Evolutionary conservation across 306 rosid species (phyloP), one percentile per base, ranked within the genome.

Genomic region (Adenanthera pavonina): DNA sequence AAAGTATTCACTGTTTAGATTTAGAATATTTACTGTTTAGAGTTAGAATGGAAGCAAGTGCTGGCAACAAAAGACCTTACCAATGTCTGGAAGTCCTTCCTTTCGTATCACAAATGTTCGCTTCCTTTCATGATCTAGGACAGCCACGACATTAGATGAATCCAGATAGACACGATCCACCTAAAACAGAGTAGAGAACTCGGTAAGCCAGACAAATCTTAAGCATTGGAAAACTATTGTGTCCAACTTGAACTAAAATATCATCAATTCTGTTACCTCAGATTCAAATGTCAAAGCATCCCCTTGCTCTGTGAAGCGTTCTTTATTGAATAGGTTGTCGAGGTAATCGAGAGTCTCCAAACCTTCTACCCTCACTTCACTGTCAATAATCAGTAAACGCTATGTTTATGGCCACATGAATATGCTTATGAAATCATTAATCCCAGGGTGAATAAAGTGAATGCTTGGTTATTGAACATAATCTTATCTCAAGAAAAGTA

Each of bases 351-450:
- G 94, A 85, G 97, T 92, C 88, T 95, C 99, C 86, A 95, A 67
- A 62, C 98, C 99, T 87, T 95, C 98, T 48, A 95, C 76, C 82
- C 99, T 90, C 84, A 95, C 98, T 87, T 95, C 99, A 83, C 99
- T 91, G 89, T 83, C 74, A 82, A 46, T 64, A 57, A 82, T 81
- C 69, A 76, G 25, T 65, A 40, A 36, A 76, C 20, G 46, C 62
- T 53, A 88, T 70, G 52, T 77, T 78, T 40, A 78, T 40, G 40
- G 35, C 52, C 59, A 64, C 16, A 59, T 67, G 53, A 19, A 54
- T 64, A 36, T 41, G 10, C 16, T 53, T 10, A 16, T 67, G 49
- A n/a, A 38, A 19, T 15, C 7, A 13, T 40, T 3, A 38, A 14
- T 66, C 14, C 15, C 12, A 38, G 4, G 25, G 25, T 38, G 65